Conservation (phyloP, 805 yeast genomes). For the Scheffersomyces lignosus region DNA sequence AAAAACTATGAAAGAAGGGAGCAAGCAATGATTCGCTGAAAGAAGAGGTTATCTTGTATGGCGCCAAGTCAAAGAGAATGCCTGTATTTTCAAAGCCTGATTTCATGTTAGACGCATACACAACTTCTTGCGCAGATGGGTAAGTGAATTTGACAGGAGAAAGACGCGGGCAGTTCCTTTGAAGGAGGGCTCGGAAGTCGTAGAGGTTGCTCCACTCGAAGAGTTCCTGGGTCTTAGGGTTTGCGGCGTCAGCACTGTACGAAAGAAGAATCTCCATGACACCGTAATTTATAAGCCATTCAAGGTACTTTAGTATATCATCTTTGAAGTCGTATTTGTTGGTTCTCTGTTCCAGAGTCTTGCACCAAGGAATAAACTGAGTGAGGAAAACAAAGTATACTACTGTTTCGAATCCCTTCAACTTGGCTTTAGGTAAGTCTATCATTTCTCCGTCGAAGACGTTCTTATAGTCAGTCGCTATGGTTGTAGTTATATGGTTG, state of each 20-base stretch:
- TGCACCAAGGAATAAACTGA: conserved; percentile 68
- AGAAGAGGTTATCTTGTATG: conserved; percentile 15
- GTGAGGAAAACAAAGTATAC: conserved; percentile 52
- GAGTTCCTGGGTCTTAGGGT: conserved; percentile 31
- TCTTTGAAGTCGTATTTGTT: conserved; percentile 51
- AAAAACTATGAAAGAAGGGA: conserved; percentile 49
- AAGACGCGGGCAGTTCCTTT: conserved; percentile 62
- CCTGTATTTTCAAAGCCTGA: conserved; percentile 27
- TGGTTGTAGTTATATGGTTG: conserved; percentile 39
- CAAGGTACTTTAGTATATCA: conserved; percentile 60
- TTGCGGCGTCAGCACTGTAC: conserved; percentile 56
- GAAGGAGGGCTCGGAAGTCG: conserved; percentile 65
- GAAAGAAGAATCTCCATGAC: conserved; percentile 69
- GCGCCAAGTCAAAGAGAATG: conserved; percentile 28
- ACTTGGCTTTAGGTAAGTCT: conserved; percentile 32
- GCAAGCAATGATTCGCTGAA: conserved; percentile 33
- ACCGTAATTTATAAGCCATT: conserved; percentile 58
- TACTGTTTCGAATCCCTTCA: conserved; percentile 42
- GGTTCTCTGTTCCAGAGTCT: conserved; percentile 42
- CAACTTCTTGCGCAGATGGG: conserved; percentile 36
- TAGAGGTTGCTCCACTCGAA: conserved; percentile 52
- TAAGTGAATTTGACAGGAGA: conserved; percentile 54
- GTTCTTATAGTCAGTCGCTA: conserved; percentile 25
- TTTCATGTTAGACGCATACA: conserved; percentile 26
- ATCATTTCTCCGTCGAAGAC: conserved; percentile 20